Conservation (phyloP, 495 filamentous ascomycete species). For the Venustampulla echinocandica region DNA sequence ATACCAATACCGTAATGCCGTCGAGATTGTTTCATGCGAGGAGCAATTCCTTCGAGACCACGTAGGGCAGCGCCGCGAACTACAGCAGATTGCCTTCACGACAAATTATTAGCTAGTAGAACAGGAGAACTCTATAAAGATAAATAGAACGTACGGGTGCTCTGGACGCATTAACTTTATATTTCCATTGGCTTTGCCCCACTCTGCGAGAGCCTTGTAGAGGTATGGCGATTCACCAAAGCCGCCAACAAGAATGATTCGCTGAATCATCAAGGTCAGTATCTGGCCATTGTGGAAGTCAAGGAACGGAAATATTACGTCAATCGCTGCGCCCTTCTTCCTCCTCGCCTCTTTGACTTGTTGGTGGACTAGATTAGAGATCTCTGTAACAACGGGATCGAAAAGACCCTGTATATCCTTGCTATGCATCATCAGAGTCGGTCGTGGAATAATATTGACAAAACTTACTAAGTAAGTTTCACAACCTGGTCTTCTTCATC, state of each 20-base stretch:
- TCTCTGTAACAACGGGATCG: constrained; percentile 22
- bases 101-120: not conserved
- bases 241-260: constrained; percentile 27
- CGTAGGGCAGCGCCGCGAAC: constrained; percentile 12
- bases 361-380: constrained; percentile 19
- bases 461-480: not conserved
- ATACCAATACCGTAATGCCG: constrained; percentile 3
- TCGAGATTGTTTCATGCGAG: constrained; percentile 6
- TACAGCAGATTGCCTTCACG: constrained; percentile 11
- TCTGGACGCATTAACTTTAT: constrained; percentile 5
- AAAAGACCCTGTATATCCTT: constrained; percentile 25
- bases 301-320: constrained; percentile 2
- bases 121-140: not conserved
- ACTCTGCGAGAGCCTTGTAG: constrained; percentile 14
- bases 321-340: not conserved
- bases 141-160: not conserved
- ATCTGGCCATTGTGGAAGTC: not conserved
- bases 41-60: constrained; percentile 11
- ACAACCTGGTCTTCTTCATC: constrained; percentile 4
- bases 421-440: constrained; percentile 2
- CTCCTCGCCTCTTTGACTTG: constrained; percentile 16
- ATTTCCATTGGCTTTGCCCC: constrained; percentile 14
- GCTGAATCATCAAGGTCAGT: constrained; percentile 5
- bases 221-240: constrained; percentile 27
- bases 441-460: not conserved